These are phyloP conservation scores for Apiospora saccharicola DNA, from an alignment of 2,329 filamentous ascomycete species.

Conservation along the genomic window DNA sequence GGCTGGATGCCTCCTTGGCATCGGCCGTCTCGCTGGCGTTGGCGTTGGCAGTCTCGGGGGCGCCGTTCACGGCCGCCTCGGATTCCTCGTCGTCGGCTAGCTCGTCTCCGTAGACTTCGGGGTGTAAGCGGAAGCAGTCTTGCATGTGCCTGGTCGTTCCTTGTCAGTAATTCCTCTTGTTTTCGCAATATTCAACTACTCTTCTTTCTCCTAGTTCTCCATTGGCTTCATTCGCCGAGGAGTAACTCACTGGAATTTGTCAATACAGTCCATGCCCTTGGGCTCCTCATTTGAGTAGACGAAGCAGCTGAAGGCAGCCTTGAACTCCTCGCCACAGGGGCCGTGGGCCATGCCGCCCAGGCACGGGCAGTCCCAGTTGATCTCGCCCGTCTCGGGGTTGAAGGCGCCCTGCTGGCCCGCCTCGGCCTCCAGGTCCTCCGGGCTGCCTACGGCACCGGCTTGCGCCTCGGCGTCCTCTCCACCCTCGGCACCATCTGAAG, in stretches of 20 bases:
- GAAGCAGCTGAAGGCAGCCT: slow-evolving; percentile 96
- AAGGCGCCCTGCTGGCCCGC: slow-evolving; percentile 90
- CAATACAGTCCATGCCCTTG: slow-evolving; percentile 97
- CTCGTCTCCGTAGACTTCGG: slow-evolving; percentile 91
- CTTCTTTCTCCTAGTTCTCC: neutral
- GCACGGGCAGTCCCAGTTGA: slow-evolving; percentile 99
- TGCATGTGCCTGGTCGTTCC: slow-evolving; percentile 80
- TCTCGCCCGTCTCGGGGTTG: slow-evolving; percentile 98
- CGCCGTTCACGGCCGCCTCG: slow-evolving; percentile 11
- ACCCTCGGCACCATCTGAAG: slow-evolving; percentile 34
- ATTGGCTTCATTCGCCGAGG: neutral
- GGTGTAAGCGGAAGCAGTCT: slow-evolving; percentile 92
- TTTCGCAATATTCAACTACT: neutral
- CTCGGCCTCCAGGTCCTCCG: slow-evolving; percentile 75
- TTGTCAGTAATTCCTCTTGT: slow-evolving; percentile 27
- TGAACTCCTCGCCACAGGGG: slow-evolving; percentile 95
- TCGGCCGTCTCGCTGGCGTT: slow-evolving; percentile 25
- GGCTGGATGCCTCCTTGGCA: neutral
- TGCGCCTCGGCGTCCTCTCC: slow-evolving; percentile 35
- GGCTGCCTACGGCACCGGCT: slow-evolving; percentile 43
- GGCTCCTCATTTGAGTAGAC: slow-evolving; percentile 94
- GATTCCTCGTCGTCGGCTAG: slow-evolving; percentile 22
- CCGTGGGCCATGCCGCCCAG: slow-evolving; percentile 96
- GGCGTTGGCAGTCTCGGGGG: slow-evolving; percentile 25
- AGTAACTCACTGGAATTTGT: slow-evolving; percentile 85